Conservation (phyloP, 1,139 yeast species). For the Yamadazyma membranifaciens region DNA sequence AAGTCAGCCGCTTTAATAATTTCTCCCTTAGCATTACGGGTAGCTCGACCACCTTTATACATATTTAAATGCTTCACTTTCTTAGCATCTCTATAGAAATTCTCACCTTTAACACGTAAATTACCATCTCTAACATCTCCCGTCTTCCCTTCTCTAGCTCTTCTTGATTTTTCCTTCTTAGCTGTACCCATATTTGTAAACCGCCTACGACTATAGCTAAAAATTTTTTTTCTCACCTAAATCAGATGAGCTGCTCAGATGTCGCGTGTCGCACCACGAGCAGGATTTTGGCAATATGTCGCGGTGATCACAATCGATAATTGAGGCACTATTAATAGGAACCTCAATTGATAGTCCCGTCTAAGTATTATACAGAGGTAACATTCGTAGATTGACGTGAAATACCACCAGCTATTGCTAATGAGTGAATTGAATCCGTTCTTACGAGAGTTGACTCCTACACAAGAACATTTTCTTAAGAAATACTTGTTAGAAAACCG, state of each 20-base stretch:
- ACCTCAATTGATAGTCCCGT: no score
- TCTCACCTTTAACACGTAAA: slow-evolving; percentile 93
- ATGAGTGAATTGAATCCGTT: slow-evolving; percentile 7
- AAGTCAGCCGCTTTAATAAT: slow-evolving; percentile 82
- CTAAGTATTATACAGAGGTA: no score
- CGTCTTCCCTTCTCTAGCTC: slow-evolving; percentile 62
- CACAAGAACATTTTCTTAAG: slow-evolving; percentile 82
- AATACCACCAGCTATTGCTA: no score
- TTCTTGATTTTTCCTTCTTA: slow-evolving; percentile 86
- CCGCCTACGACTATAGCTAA: neutral
- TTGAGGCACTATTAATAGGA: no score
- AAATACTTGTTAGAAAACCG: slow-evolving; percentile 69
- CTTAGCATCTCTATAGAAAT: slow-evolving; percentile 92
- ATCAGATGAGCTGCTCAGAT: slow-evolving; percentile 8
- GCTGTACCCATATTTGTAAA: slow-evolving; percentile 72
- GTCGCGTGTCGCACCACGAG: slow-evolving; percentile 3
- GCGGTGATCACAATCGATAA: no score
- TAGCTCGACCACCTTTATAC: slow-evolving; percentile 91
- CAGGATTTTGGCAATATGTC: neutral
- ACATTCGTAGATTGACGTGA: no score
- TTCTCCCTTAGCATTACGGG: slow-evolving; percentile 84
- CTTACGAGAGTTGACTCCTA: slow-evolving; percentile 39
- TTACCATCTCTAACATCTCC: slow-evolving; percentile 79
- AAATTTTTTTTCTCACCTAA: slow-evolving; percentile 7
- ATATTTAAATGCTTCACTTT: slow-evolving; percentile 85